These are phyloP conservation scores for Boletus coccyginus DNA, from an alignment of 768 basidiomycete species.

Conservation along the genomic window DNA sequence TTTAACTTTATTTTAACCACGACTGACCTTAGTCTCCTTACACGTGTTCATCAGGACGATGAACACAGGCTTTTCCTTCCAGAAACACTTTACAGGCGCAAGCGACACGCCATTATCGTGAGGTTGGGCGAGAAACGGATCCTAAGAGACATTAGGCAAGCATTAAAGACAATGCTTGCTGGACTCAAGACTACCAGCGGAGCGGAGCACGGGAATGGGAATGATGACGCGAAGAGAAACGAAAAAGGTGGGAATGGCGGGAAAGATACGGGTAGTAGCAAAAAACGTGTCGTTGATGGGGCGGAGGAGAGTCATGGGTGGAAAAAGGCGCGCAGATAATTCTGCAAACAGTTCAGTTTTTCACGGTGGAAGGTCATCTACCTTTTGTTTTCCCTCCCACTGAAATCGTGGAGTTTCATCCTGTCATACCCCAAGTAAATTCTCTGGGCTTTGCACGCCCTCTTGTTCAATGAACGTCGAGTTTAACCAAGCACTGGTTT, in stretches of 20 bases:
- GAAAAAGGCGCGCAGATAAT: conserved; percentile 21
- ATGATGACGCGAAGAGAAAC: not conserved
- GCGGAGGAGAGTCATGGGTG: conserved; percentile 3
- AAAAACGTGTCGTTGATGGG: conserved; percentile 16
- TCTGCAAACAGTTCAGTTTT: not conserved
- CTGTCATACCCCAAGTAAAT: not conserved
- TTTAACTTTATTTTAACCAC: not conserved
- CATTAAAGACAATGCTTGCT: conserved; percentile 4
- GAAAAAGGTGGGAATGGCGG: not conserved
- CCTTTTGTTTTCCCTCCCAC: not conserved
- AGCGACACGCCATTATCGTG: conserved; percentile 64
- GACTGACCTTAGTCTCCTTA: not conserved
- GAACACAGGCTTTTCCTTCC: conserved; percentile 34
- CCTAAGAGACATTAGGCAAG: conserved; percentile 34
- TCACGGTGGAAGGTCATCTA: not conserved
- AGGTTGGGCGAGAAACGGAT: conserved; percentile 81
- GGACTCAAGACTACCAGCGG: not conserved
- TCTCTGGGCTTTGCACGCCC: not conserved
- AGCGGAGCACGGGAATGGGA: not conserved
- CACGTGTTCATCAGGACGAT: conserved; percentile 44
- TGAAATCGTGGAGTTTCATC: not conserved
- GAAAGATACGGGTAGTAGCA: not conserved
- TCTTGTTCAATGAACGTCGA: not conserved
- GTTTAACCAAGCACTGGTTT: not conserved
- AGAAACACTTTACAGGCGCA: conserved; percentile 39